Evolutionary conservation across 2,329 filamentous ascomycete genomes (phyloP), one percentile per base, ranked within the genome.

Genomic region (Fusarium sublunatum): DNA sequence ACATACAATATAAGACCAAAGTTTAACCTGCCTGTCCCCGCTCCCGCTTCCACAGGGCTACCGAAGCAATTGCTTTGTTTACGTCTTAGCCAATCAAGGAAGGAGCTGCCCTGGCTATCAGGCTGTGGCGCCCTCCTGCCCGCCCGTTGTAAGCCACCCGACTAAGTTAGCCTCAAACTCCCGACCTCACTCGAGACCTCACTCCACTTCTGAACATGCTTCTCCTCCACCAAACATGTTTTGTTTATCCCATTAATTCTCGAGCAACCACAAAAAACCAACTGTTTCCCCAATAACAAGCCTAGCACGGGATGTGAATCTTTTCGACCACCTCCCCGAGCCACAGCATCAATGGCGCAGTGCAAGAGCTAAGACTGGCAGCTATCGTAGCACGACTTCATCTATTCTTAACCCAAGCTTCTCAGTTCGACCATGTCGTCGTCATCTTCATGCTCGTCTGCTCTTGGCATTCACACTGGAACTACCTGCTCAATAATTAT

Each of bases 41-140:
- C 55, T 60, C 63, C 62, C 61, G 61, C 57, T 58, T 38, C 38
- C 58, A 43, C 62, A 65, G 58, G 63, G 63, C 63, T 65, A 58
- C 46, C 58, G 40, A 49, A 55, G 45, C 31, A 46, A 34, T 43
- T 44, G 24, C 41, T 60, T 60, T 60, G 57, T 60, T 48, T 61
- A 47, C 26, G 29, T 22, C n/a, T 3, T 15, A 22, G 12, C 63
- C 63, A 65, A 65, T 65, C 39, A 64, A 5, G 13, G 3, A 2
- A 6, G 19, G 5, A 31, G n/a, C 38, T 25, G 34, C 43, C 63
- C 63, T 65, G 63, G 49, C 22, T 28, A 41, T 24, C 29, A 46
- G 58, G 28, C 47, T 56, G 62, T 66, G 63, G 63, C 62, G 62
- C 36, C 52, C 35, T 45, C 39, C 43, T 62, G 46, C 53, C 61